Base-by-base conservation (phyloP, 1,139 yeast species). In the Lodderomyces jiufengensis region DNA sequence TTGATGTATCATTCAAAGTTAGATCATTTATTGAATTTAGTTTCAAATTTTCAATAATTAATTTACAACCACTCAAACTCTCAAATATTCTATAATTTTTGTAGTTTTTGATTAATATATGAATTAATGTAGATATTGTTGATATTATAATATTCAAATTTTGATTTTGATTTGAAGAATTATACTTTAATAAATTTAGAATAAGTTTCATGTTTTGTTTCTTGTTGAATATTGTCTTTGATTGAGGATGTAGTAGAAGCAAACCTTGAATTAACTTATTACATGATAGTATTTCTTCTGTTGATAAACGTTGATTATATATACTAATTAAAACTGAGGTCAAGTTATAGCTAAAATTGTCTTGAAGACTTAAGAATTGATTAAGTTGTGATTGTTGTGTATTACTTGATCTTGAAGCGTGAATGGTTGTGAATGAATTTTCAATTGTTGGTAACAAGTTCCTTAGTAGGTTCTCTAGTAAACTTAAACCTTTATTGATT, bases 1-100 rank as follows among this genome's bases (percentile, higher is more conserved):
- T 16, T 28, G 15, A 11, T 18, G 5, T 23, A 27, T n/a, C 30
- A 27, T 18, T 14, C 9, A 16, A 14, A 5, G 3, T n/a, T 28
- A 37, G 29, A 36, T 33, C 29, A 25, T 46, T 40, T 14, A 41
- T 37, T 16, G 54, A 44, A 16, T 51, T 39, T 28, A 61, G 47
- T 21, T 55, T 55, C 20, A 70, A 51, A 38, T 61, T 63, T 13
- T 51, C 51, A 37, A 85, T 80, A 3, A 83, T 57, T 1, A 61
- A 59, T 28, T 71, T 63, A 31, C 84, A 73, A 0, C 92, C 94
- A n/a, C 65, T 61, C 36, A 73, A 57, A 5, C 54, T 54, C 54
- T 84, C 94, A 53, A 84, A 83, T 8, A 61, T 57, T 23, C 94
- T 61, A 44, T 82, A 69, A 44, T 76, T 78, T 15, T 58, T 60